Base-by-base conservation (phyloP, 805 yeast genomes). In the Wickerhamomyces bisporus region DNA sequence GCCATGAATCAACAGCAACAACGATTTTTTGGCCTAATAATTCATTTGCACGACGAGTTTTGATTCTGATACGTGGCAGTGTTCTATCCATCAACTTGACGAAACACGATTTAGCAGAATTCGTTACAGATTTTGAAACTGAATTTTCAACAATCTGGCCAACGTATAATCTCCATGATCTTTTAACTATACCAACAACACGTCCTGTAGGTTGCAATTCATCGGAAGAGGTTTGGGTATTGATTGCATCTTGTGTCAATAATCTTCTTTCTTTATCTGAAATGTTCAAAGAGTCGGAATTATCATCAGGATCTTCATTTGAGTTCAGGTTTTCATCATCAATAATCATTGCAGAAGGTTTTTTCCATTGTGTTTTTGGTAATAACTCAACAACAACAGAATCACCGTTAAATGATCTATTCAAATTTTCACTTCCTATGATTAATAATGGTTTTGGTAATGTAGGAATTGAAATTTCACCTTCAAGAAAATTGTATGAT, bases 81-180 rank as follows among this genome's bases (percentile, higher is more conserved):
- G 86, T 77, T 53, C 78, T 79, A 60, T 93, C 98, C 93, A 93
- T 81, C 42, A 94, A 73, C 34, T 84, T 70, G 17, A 93, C 94
- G 52, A 93, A 81, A 39, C 93, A 91, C 32, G 77, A 75, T 53
- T 82, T 81, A 15, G 85, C 72, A 8, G 94, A 77, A 47, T 82
- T 79, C 13, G 85, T 75, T 14, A 62, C 57, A 35, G 69, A 66
- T 34, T 70, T 72, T 36, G 75, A 77, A 2, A 84, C 82, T 3
- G 95, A 81, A 26, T 79, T 72, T 30, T 87, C 82, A 3, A 91
- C 81, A 44, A 93, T 71, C 60, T 89, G 96, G 12, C 98, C 98
- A 27, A 93, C 98, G 55, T 89, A 93, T 48, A 81, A 79, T 59
- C 98, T 76, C 98, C 98, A 93, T 44, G 91, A 86, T 62, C 99